phyloP scores from a whole-genome alignment of 345 rosid genomes.

The Pistacia integerrima region DNA sequence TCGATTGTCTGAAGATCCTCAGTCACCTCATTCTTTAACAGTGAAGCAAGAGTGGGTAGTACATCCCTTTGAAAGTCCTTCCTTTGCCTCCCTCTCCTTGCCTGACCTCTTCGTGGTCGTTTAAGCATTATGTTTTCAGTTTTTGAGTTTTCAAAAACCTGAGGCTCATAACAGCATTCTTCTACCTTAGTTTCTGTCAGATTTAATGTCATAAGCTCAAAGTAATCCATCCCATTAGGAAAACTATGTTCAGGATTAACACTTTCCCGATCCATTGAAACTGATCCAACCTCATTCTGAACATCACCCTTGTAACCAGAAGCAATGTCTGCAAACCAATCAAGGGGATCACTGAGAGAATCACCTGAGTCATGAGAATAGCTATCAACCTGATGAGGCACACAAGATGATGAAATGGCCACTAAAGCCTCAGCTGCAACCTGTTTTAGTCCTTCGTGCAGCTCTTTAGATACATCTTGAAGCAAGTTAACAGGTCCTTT shows the following conservation, averaged over 20 bases:
- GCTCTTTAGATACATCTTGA: constrained; percentile 22
- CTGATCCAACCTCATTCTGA: constrained; percentile 19
- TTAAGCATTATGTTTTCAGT: constrained; percentile 37
- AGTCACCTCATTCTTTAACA: constrained; percentile 65
- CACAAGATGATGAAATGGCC: constrained; percentile 47
- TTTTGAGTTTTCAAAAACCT: constrained; percentile 36
- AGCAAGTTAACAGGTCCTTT: constrained; percentile 24
- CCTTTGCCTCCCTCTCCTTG: constrained; percentile 72
- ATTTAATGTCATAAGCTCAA: constrained; percentile 69
- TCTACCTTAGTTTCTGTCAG: constrained; percentile 51
- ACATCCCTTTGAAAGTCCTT: constrained; percentile 79
- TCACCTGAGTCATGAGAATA: constrained; percentile 13
- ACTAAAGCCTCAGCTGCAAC: constrained; percentile 69
- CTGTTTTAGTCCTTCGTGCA: constrained; percentile 26
- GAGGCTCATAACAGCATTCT: constrained; percentile 41
- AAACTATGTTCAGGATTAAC: constrained; percentile 8
- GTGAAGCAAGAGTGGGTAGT: constrained; percentile 60
- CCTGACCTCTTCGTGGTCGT: constrained; percentile 62
- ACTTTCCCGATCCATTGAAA: constrained; percentile 12
- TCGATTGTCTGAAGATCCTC: constrained; percentile 72
- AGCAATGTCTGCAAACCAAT: constrained; percentile 68
- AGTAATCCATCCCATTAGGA: constrained; percentile 50
- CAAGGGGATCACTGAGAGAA: constrained; percentile 39
- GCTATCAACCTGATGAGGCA: constrained; percentile 17
- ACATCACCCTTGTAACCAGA: constrained; percentile 24